Conservation (phyloP, 1,284 basidiomycete species). For the Ceratobasidium papillatum region DNA sequence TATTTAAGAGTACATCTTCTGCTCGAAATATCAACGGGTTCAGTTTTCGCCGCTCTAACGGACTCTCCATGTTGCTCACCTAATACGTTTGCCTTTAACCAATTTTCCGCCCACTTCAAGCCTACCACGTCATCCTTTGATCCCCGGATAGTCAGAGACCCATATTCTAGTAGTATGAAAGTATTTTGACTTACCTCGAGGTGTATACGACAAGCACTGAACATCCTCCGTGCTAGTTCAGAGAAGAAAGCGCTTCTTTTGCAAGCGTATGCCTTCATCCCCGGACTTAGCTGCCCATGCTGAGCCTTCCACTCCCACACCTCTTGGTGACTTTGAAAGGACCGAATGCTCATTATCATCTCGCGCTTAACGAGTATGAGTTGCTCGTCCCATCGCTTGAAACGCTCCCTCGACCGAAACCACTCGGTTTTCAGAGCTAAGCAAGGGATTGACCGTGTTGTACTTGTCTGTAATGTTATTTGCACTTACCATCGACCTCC, state of each 20-base stretch:
- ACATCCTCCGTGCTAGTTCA: too few relatives aligned
- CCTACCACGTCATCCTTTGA: too few relatives aligned
- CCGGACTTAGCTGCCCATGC: not conserved
- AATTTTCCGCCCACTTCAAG: too few relatives aligned
- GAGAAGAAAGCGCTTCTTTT: not conserved
- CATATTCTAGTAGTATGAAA: too few relatives aligned
- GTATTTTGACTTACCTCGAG: too few relatives aligned
- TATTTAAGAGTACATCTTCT: too few relatives aligned
- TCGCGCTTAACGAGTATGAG: slow-evolving; percentile 16
- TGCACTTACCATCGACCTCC: not conserved
- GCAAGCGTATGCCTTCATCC: not conserved
- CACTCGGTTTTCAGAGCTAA: slow-evolving; percentile 32
- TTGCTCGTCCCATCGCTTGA: slow-evolving; percentile 27
- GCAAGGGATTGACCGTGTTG: not conserved
- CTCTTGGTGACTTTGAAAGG: not conserved
- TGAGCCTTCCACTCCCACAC: slow-evolving; percentile 11
- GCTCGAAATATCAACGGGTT: too few relatives aligned
- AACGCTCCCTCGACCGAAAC: slow-evolving; percentile 26
- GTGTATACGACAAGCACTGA: too few relatives aligned
- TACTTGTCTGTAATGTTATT: not conserved
- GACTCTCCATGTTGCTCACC: too few relatives aligned
- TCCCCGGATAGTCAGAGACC: too few relatives aligned
- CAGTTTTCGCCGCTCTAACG: too few relatives aligned
- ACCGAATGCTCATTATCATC: slow-evolving; percentile 15
- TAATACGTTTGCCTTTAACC: too few relatives aligned